A percentile compares a stretch with the other conserved stretches of the same genome.
These are phyloP conservation scores for Huntiella abstrusa DNA, from an alignment of 2,329 filamentous ascomycete species.

Conservation along the genomic window DNA sequence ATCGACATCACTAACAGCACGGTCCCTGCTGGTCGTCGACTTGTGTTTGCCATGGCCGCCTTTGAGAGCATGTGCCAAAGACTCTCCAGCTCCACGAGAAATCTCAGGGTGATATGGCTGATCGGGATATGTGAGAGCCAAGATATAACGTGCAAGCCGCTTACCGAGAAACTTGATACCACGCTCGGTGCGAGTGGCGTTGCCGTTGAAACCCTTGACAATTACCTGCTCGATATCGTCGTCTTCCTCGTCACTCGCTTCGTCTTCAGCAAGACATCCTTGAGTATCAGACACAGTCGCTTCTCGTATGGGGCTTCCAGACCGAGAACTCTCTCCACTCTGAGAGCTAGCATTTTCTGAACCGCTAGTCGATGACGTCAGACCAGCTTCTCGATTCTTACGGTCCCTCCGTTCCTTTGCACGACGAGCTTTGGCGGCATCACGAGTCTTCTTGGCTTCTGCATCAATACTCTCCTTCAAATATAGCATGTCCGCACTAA, in stretches of 20 bases:
- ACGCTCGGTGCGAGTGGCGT: slow-evolving; percentile 76
- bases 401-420: slow-evolving; percentile 26
- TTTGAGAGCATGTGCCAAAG: slow-evolving; percentile 22
- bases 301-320: slow-evolving; percentile 7
- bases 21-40: not conserved
- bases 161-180: slow-evolving; percentile 97
- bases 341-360: not conserved
- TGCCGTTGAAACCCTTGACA: slow-evolving; percentile 76
- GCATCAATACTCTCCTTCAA: slow-evolving; percentile 94
- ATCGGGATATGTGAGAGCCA: slow-evolving; percentile 82
- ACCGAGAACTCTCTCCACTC: slow-evolving; percentile 5
- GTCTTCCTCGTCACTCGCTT: slow-evolving; percentile 26
- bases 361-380: not conserved
- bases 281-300: not conserved
- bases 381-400: not conserved
- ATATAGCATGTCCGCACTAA: slow-evolving; percentile 90
- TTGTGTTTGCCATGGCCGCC: slow-evolving; percentile 15
- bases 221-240: slow-evolving; percentile 71
- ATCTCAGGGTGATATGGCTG: slow-evolving; percentile 62
- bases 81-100: slow-evolving; percentile 27
- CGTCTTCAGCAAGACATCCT: slow-evolving; percentile 11
- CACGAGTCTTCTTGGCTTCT: slow-evolving; percentile 53
- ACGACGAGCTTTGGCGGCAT: slow-evolving; percentile 45
- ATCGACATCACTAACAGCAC: not conserved
- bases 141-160: slow-evolving; percentile 73